Conservation (phyloP, 768 basidiomycete genomes). For the Suillus placidus region DNA sequence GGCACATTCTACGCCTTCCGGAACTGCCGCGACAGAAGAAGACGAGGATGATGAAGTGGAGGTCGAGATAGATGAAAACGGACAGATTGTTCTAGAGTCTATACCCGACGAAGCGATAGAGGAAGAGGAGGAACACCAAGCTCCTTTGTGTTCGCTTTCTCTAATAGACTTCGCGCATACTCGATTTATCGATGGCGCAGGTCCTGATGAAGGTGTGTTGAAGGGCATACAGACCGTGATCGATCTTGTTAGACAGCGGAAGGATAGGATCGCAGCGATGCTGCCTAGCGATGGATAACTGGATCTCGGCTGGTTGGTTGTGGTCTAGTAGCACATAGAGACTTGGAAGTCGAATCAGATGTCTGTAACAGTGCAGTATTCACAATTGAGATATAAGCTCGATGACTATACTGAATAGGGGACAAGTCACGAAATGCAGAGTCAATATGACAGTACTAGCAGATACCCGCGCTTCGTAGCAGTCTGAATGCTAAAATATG, state of each 20-base stretch:
- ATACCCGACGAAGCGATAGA: constrained; percentile 25
- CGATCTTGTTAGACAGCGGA: constrained; percentile 59
- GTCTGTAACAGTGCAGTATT: no score
- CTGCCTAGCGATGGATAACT: not conserved
- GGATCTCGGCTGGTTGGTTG: not conserved
- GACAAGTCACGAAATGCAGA: no score
- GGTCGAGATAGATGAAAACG: constrained; percentile 35
- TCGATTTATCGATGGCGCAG: constrained; percentile 61
- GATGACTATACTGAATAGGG: no score
- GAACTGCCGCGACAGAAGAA: constrained; percentile 22
- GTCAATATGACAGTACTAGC: no score
- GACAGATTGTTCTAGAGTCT: constrained; percentile 26
- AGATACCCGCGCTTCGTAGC: no score
- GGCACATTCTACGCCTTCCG: constrained; percentile 37
- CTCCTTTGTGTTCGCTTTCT: constrained; percentile 56
- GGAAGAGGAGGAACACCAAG: constrained; percentile 27
- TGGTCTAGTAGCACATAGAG: not conserved
- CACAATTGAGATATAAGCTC: no score
- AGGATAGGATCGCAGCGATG: constrained; percentile 41
- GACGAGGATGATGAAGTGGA: constrained; percentile 43
- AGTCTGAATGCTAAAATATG: no score
- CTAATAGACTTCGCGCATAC: constrained; percentile 98
- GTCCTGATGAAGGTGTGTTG: constrained; percentile 80
- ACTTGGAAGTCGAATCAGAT: not conserved
- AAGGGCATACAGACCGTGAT: constrained; percentile 71